phyloP scores from a whole-genome alignment of 2,329 filamentous ascomycete genomes.

The Plectosphaerella sp. region DNA sequence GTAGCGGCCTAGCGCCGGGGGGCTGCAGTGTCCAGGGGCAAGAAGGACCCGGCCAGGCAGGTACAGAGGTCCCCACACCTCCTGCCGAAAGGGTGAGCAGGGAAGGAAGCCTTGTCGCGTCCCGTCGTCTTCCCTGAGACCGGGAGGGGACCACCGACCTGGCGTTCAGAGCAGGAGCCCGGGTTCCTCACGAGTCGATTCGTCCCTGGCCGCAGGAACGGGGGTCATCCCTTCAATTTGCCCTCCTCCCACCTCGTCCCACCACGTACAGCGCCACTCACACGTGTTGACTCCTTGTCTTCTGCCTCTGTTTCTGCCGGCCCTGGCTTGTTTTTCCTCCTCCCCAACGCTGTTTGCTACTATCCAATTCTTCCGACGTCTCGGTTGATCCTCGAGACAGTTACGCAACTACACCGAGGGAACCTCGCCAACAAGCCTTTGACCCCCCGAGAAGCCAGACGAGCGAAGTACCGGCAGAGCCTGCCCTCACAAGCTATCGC shows the following conservation, averaged over 20 bases:
- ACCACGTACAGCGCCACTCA: background rate
- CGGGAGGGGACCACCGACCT: too few relatives aligned
- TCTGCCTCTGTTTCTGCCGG: background rate
- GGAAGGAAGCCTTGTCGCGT: background rate
- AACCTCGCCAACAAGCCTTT: too few relatives aligned
- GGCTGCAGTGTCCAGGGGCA: too few relatives aligned
- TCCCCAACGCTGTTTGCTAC: background rate
- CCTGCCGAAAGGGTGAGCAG: too few relatives aligned
- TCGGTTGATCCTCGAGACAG: background rate
- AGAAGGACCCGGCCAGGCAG: too few relatives aligned
- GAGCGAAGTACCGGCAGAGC: too few relatives aligned
- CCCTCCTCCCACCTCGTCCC: slow-evolving; percentile 1
- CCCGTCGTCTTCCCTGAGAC: background rate
- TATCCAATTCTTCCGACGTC: background rate
- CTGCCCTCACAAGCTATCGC: too few relatives aligned
- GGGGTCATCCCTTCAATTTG: slow-evolving; percentile 4
- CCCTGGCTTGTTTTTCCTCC: slow-evolving; percentile 1
- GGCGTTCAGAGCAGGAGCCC: too few relatives aligned
- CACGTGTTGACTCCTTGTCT: background rate
- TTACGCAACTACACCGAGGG: background rate
- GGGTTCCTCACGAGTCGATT: too few relatives aligned
- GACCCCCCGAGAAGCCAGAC: background rate
- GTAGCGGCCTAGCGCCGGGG: too few relatives aligned
- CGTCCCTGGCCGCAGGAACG: background rate
- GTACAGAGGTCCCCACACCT: too few relatives aligned